phyloP scores from a whole-genome alignment of 148 eudicot species.

The Chenopodium album region DNA sequence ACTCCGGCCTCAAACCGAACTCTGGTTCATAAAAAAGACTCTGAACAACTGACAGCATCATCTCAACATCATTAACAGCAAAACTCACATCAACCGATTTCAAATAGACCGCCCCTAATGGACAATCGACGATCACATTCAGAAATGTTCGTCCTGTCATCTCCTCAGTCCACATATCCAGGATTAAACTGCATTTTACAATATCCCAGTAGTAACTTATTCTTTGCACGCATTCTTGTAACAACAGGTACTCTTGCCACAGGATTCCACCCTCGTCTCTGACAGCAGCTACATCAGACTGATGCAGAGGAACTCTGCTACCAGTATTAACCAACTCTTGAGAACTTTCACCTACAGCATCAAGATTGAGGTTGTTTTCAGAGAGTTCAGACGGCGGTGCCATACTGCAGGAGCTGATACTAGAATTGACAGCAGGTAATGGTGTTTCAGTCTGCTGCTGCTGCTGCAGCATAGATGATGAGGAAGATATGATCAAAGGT shows the following conservation, averaged over 20 bases:
- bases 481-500: neutral
- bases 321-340: neutral
- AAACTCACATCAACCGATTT: constrained; percentile 23
- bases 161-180: constrained; percentile 30
- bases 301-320: neutral
- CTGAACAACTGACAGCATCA: constrained; percentile 9
- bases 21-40: constrained; percentile 3
- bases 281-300: neutral
- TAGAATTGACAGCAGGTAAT: neutral
- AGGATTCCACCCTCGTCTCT: neutral
- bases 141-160: constrained; percentile 2
- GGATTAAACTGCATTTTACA: constrained; percentile 32
- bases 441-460: neutral
- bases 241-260: neutral
- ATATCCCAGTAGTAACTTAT: constrained; percentile 15
- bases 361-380: neutral
- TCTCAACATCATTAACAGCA: neutral
- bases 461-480: neutral
- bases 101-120: constrained; percentile 25
- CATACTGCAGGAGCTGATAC: neutral
- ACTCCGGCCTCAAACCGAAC: constrained; percentile 19
- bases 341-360: neutral
- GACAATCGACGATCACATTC: constrained; percentile 28
- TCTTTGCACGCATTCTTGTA: neutral
- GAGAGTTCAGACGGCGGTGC: neutral